Evolutionary conservation across 2,329 filamentous ascomycete genomes (phyloP), one percentile per base, ranked within the genome.

Genomic region (Metarhizium brunneum): DNA sequence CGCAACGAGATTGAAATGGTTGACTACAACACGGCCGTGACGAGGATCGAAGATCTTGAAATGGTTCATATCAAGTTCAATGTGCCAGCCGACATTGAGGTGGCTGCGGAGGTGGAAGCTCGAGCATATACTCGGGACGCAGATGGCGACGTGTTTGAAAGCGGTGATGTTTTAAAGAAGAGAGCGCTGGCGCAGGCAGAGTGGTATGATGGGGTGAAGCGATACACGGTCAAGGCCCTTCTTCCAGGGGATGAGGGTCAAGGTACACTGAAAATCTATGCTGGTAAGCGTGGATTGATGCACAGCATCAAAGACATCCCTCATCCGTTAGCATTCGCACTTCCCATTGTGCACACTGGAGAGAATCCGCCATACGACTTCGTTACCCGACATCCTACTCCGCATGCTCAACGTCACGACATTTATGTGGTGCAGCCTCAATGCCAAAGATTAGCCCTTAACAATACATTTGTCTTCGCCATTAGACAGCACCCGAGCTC

Each of bases 401-500:
- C 94, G 8, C 94, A 99, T 69, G 94, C 94, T n/a, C 91, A 96
- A 67, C 84, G 92, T 47, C 92, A 99, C 70, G 94, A 99, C 68
- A 85, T 99, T 57, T 99, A 99, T 70, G 89, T 99, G 60, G 89
- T 92, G 48, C 94, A 97, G 67, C 94, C 95, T 1, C 95, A 99
- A 70, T 99, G 94, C 69, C 82, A 87, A 61, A 84, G 86, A 30
- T 77, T 99, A 32, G 92, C 90, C 1, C 78, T 95, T 55, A 96
- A 97, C 75, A 97, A 99, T 68, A 99, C 94, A 0, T 99, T 96
- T 67, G 92, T 99, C 32, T 99, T 99, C 70, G 88, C 88, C 54
- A 88, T 99, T 58, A 88, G 94, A 49, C 94, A 99, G 67, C 92
- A 99, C 67, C 89, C 92, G 0, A 78, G 75, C 68, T 87, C 90